These are phyloP conservation scores for Colletotrichum limetticola DNA, from an alignment of 2,329 filamentous ascomycete genomes.

Conservation along the genomic window DNA sequence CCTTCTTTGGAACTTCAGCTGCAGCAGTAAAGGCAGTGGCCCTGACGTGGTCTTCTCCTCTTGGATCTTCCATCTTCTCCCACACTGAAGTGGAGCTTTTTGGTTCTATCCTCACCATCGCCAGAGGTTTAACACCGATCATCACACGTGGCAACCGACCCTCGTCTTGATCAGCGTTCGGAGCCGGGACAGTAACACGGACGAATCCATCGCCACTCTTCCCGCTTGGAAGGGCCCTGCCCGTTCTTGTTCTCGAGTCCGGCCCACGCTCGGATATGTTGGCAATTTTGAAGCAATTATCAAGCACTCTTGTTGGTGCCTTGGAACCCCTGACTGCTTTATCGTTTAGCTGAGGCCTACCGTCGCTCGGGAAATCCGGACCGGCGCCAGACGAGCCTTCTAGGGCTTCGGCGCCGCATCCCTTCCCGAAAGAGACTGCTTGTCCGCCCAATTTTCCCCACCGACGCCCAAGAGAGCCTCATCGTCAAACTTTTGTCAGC, in stretches of 20 bases:
- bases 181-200: not conserved
- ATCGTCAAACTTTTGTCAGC: not conserved
- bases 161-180: not conserved
- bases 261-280: not conserved
- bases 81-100: not conserved
- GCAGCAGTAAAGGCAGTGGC: constrained; percentile 5
- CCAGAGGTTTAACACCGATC: not conserved
- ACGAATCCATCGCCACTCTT: not conserved
- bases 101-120: not conserved
- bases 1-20: not conserved
- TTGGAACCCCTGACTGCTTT: not conserved
- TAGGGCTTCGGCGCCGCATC: constrained; percentile 17
- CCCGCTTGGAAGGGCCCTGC: not conserved
- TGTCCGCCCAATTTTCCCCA: not conserved
- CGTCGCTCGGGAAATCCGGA: not conserved
- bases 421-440: not conserved
- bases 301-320: not conserved
- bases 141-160: constrained; percentile 1
- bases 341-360: not conserved
- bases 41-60: not conserved
- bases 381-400: constrained; percentile 5
- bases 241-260: not conserved
- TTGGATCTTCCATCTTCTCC: not conserved
- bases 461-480: not conserved
- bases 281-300: not conserved